Base-by-base conservation (phyloP, 495 filamentous ascomycete genomes). In the Acidiella bohemica region DNA sequence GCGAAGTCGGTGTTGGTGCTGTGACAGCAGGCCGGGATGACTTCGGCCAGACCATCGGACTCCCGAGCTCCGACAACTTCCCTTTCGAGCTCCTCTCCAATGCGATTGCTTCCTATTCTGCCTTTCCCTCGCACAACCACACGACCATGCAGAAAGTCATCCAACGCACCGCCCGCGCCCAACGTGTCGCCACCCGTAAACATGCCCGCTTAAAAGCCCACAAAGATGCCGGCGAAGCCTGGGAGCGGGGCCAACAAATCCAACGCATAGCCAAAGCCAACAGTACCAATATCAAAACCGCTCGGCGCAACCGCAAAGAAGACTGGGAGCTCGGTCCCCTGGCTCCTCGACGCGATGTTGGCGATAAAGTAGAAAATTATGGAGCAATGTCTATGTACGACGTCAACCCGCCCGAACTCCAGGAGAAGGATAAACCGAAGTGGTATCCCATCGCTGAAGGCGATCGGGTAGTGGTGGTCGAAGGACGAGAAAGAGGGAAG, bases 101-200 rank as follows among this genome's bases (percentile, higher is more conserved):
- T n/a, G n/a, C n/a, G n/a, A n/a, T n/a, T n/a, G n/a, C n/a, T n/a
- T n/a, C n/a, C n/a, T n/a, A n/a, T n/a, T n/a, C n/a, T n/a, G n/a
- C n/a, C n/a, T n/a, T n/a, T n/a, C n/a, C n/a, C n/a, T n/a, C n/a
- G n/a, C n/a, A n/a, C n/a, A n/a, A n/a, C n/a, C n/a, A n/a, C n/a
- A n/a, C n/a, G n/a, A n/a, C n/a, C n/a, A 87, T 87, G 81, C 77
- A 85, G 60, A 83, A 79, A 60, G 67, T 85, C 50, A 68, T 84
- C 49, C 71, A 71, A 53, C 72, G 79, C 48, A 76, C 78, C 44
- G 64, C 69, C 32, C 64, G 76, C 48, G 80, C 80, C 47, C 66
- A 78, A 56, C 73, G 72, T 53, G 74, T 78, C 59, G 71, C 65
- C 29, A 64, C 66, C 37, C 59, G 61, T 29, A 67, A 63, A 41